These are phyloP conservation scores for Calocera viscosa DNA, from an alignment of 768 basidiomycete species.

Conservation along the genomic window DNA sequence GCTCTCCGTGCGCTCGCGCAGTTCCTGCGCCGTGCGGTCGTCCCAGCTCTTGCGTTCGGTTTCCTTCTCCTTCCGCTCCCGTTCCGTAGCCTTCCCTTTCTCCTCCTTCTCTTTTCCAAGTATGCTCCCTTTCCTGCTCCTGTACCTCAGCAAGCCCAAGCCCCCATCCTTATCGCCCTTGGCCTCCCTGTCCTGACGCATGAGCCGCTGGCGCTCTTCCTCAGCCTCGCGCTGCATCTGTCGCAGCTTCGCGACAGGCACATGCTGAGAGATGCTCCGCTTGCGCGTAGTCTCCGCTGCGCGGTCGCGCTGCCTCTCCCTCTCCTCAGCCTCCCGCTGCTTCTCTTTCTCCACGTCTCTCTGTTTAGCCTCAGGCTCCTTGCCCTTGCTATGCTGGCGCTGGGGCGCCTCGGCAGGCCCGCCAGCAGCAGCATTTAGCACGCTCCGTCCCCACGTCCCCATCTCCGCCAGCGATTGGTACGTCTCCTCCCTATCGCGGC, in stretches of 20 bases:
- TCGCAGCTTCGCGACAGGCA: background rate
- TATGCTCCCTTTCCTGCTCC: background rate
- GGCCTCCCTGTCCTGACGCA: background rate
- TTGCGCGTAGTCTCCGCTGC: background rate
- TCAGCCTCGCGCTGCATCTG: constrained; percentile 3
- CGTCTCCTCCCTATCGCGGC: background rate
- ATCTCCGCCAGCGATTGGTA: background rate
- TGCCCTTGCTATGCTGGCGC: background rate
- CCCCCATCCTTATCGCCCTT: background rate
- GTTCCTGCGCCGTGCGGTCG: background rate
- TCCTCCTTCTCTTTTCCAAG: background rate
- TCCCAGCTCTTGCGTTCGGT: constrained; percentile 7
- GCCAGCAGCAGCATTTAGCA: background rate
- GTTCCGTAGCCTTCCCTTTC: background rate
- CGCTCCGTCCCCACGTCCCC: constrained; percentile 4
- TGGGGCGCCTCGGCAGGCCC: background rate
- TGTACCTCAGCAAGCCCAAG: background rate
- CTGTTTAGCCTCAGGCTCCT: constrained; percentile 3
- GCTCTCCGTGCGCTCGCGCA: background rate
- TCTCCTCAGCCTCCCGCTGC: constrained; percentile 1
- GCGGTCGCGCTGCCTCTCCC: constrained; percentile 6
- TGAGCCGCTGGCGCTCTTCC: background rate
- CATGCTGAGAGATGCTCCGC: constrained; percentile 5
- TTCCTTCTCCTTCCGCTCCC: background rate
- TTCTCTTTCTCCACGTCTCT: constrained; percentile 9